Percentiles rank a stretch among this genome's conserved stretches.
Evolutionary conservation across 2,329 filamentous ascomycete species (phyloP).

Genomic region (Daldinia eschscholtzii): DNA sequence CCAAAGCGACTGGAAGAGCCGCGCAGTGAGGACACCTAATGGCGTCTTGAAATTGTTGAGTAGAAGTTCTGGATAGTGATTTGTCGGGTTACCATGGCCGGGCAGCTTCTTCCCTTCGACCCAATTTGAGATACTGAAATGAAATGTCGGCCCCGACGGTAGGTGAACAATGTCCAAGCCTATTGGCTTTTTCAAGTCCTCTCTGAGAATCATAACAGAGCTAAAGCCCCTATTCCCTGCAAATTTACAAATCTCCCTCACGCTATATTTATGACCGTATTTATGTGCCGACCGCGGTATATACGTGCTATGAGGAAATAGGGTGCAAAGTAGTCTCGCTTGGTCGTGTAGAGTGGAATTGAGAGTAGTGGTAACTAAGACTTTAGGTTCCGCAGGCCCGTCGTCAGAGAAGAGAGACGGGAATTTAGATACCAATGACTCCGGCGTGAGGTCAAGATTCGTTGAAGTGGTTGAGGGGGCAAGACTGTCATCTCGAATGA

Average conservation of each 20-base stretch:
- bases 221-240: slow-evolving; percentile 87
- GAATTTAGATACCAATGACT: slow-evolving; percentile 71
- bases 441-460: slow-evolving; percentile 73
- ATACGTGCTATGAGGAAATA: slow-evolving; percentile 91
- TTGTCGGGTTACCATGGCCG: slow-evolving; percentile 88
- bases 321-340: slow-evolving; percentile 79
- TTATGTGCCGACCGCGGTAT: slow-evolving; percentile 87
- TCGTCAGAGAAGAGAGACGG: slow-evolving; percentile 71
- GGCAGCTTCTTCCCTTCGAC: slow-evolving; percentile 88
- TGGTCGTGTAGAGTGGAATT: slow-evolving; percentile 90
- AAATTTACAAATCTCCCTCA: slow-evolving; percentile 90
- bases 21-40: slow-evolving; percentile 86
- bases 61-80: slow-evolving; percentile 89
- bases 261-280: slow-evolving; percentile 89
- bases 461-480: slow-evolving; percentile 73
- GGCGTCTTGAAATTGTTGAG: slow-evolving; percentile 97
- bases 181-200: slow-evolving; percentile 87
- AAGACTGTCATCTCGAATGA: slow-evolving; percentile 62
- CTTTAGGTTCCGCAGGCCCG: slow-evolving; percentile 77
- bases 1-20: slow-evolving; percentile 84
- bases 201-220: slow-evolving; percentile 84
- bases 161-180: slow-evolving; percentile 88
- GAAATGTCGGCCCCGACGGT: slow-evolving; percentile 88
- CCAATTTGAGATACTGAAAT: slow-evolving; percentile 93
- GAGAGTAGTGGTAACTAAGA: slow-evolving; percentile 91